These are phyloP conservation scores for Coprinopsis sp. DNA, from an alignment of 768 basidiomycete genomes.

Conservation along the genomic window DNA sequence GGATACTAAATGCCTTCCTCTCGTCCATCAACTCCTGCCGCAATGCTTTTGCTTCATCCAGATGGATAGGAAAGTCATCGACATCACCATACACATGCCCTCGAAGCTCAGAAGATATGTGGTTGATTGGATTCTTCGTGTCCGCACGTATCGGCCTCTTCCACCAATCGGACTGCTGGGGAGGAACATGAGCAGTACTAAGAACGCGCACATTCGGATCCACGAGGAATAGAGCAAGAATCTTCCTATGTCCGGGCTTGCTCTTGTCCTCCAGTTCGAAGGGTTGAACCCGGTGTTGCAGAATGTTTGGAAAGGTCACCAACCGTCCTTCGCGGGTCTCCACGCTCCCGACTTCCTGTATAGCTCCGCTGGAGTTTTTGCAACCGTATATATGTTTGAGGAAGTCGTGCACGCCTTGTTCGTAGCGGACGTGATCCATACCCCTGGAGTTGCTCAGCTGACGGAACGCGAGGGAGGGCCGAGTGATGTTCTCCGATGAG, in stretches of 20 bases:
- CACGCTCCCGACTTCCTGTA: slow-evolving; percentile 25
- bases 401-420: slow-evolving; percentile 21
- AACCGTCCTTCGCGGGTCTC: slow-evolving; percentile 24
- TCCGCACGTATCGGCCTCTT: slow-evolving; percentile 8
- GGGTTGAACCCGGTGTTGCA: slow-evolving; percentile 32
- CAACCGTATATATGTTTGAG: slow-evolving; percentile 16
- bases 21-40: slow-evolving; percentile 29
- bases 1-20: slow-evolving; percentile 20
- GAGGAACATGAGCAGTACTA: slow-evolving; percentile 23
- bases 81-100: slow-evolving; percentile 18
- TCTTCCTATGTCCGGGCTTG: slow-evolving; percentile 35
- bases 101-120: slow-evolving; percentile 24
- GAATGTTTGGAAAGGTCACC: slow-evolving; percentile 33
- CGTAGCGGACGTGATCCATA: slow-evolving; percentile 7
- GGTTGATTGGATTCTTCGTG: background rate
- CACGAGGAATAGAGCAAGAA: slow-evolving; percentile 36
- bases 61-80: slow-evolving; percentile 22
- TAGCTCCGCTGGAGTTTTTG: slow-evolving; percentile 5
- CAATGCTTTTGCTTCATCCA: slow-evolving; percentile 26
- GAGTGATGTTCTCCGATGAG: slow-evolving; percentile 28
- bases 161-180: slow-evolving; percentile 28
- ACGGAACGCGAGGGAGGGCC: slow-evolving; percentile 17
- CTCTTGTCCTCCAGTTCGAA: slow-evolving; percentile 31
- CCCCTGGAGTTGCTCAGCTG: slow-evolving; percentile 1
- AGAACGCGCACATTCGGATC: slow-evolving; percentile 25